Base-by-base conservation (phyloP, 2,329 filamentous ascomycete species). In the Colletotrichum sojae region DNA sequence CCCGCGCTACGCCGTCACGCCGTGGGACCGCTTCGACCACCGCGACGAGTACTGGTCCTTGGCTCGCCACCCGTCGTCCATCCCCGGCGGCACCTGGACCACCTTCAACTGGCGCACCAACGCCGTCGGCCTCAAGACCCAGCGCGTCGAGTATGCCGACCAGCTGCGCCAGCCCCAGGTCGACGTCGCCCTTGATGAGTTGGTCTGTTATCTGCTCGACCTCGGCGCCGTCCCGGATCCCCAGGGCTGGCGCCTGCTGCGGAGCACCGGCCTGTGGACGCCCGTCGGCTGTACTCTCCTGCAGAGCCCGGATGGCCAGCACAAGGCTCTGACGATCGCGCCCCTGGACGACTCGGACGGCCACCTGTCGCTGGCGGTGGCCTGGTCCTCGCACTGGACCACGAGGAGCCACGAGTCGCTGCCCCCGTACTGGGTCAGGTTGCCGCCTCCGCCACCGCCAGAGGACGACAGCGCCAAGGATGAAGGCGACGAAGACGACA, bases 91-190 rank as follows among this genome's bases (percentile, higher is more conserved):
- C 0, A 85, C 82, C 31, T 92, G 89, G 89, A 90, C 89, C 0
- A 86, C 85, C 0, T 90, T 92, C 75, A 87, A 91, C 77, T 92
- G 90, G 89, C 86, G 85, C 73, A 85, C 85, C n/a, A 85, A 90
- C 71, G 81, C 86, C 3, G 90, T 91, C 25, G 89, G 90, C 1
- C 80, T 86, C 63, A 89, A 88, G 74, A 86, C 87, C 15, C 90
- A 91, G 78, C 83, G 90, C 40, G 83, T 91, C 46, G 88, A 91
- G 75, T 92, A 91, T 72, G 86, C 84, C 9, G 85, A 87, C 63
- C 85, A 87, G 75, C 79, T 87, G 8, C 80, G 85, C 8, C 85
- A 87, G 75, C 85, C 85, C 0, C 85, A 87, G 75, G 85, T 85
- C 16, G 85, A 87, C 36, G 78, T 86, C 2, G 80, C 78, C 0